Evolutionary conservation across 352 stramenopile species (phyloP).

Genomic region (Pythium insidiosum): DNA sequence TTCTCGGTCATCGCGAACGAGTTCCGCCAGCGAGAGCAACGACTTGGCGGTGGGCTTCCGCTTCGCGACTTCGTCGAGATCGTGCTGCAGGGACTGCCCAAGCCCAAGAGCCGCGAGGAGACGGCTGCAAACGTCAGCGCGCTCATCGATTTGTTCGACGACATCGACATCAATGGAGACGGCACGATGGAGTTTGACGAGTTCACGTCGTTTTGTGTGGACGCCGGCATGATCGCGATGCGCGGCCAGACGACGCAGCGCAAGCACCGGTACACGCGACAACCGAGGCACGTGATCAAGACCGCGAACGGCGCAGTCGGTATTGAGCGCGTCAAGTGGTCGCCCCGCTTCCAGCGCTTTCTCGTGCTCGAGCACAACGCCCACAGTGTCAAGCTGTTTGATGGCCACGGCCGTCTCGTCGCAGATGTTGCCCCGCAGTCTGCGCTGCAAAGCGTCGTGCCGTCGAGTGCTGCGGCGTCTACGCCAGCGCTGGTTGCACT

Average conservation of each 20-base stretch:
- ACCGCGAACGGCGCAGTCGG: slow-evolving; percentile 36
- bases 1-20: slow-evolving; percentile 76
- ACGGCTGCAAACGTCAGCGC: slow-evolving; percentile 45
- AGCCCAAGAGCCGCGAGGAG: slow-evolving; percentile 27
- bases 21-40: slow-evolving; percentile 56
- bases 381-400: slow-evolving; percentile 65
- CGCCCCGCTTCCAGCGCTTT: slow-evolving; percentile 43
- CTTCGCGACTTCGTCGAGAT: slow-evolving; percentile 79
- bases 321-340: slow-evolving; percentile 73
- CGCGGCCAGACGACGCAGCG: slow-evolving; percentile 27
- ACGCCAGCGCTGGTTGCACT: not conserved
- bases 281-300: slow-evolving; percentile 46
- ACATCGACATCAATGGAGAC: slow-evolving; percentile 87
- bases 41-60: slow-evolving; percentile 44
- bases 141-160: slow-evolving; percentile 73
- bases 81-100: slow-evolving; percentile 49
- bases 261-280: slow-evolving; percentile 70
- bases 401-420: slow-evolving; percentile 37
- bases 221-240: slow-evolving; percentile 76
- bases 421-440: slow-evolving; percentile 30
- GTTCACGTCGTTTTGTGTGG: slow-evolving; percentile 84
- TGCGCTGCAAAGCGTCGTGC: slow-evolving; percentile 6
- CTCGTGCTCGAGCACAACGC: slow-evolving; percentile 59
- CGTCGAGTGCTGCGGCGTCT: not conserved
- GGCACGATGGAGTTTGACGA: slow-evolving; percentile 81